These are phyloP conservation scores for Crucibulum laeve DNA, from an alignment of 768 basidiomycete genomes.

Conservation along the genomic window DNA sequence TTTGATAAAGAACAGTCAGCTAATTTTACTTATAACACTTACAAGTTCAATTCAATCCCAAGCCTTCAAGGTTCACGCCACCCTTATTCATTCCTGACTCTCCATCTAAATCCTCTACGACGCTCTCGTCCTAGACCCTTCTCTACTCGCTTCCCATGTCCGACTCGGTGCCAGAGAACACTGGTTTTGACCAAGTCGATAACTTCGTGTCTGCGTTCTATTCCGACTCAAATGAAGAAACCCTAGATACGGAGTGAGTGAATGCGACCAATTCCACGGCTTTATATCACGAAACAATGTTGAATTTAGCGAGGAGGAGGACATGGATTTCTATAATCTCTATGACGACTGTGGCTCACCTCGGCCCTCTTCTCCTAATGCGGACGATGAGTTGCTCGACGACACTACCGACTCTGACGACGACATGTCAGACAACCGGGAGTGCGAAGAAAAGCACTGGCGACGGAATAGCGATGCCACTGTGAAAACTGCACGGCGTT, in stretches of 20 bases:
- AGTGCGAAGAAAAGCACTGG: conserved; percentile 6
- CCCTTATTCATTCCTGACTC: too few relatives aligned
- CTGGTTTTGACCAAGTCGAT: conserved; percentile 7
- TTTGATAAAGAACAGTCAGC: too few relatives aligned
- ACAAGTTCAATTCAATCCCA: too few relatives aligned
- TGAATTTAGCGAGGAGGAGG: conserved; percentile 20
- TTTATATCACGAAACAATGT: not conserved
- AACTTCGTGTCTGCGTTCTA: conserved; percentile 16
- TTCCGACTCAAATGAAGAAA: conserved; percentile 9
- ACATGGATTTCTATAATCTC: conserved; percentile 22
- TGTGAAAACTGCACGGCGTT: too few relatives aligned
- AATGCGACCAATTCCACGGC: too few relatives aligned
- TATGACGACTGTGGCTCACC: conserved; percentile 16
- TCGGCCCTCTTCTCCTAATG: conserved; percentile 14
- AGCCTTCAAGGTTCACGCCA: too few relatives aligned
- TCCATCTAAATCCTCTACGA: too few relatives aligned
- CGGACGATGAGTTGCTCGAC: not conserved
- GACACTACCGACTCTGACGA: not conserved
- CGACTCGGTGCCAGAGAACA: not conserved
- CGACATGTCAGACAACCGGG: not conserved
- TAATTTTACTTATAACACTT: too few relatives aligned
- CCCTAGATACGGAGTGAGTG: conserved; percentile 10
- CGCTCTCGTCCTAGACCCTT: too few relatives aligned
- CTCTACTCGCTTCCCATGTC: too few relatives aligned
- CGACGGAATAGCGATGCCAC: conserved; percentile 4